These are phyloP conservation scores for Physcia stellaris DNA, from an alignment of 495 filamentous ascomycete species.

Conservation along the genomic window DNA sequence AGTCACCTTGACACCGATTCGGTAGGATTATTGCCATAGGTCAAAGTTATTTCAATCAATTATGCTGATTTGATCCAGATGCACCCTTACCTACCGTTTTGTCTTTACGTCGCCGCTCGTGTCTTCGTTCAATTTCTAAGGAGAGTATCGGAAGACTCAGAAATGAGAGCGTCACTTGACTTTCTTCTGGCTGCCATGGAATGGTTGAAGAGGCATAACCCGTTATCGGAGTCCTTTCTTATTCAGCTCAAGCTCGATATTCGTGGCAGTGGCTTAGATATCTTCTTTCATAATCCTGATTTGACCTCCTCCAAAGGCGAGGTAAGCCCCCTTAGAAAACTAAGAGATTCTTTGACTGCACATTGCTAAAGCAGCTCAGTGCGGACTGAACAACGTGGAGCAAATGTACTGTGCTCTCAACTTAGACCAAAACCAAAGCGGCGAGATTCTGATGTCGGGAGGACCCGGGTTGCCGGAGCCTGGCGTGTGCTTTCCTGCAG, in stretches of 20 bases:
- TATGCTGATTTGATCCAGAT: constrained; percentile 46
- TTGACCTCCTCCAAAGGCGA: constrained; percentile 6
- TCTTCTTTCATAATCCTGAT: constrained; percentile 10
- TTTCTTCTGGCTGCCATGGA: constrained; percentile 86
- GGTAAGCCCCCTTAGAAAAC: not conserved
- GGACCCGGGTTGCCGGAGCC: too few species aligned
- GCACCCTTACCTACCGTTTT: constrained; percentile 94
- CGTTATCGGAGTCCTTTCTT: constrained; percentile 88
- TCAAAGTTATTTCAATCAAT: not conserved
- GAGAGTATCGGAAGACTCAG: constrained; percentile 69
- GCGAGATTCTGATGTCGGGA: too few species aligned
- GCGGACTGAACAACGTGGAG: too few species aligned
- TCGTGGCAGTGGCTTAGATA: constrained; percentile 41
- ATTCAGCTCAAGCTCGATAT: constrained; percentile 89
- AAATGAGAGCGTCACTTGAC: constrained; percentile 68
- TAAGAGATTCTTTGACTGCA: not conserved
- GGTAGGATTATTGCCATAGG: constrained; percentile 36
- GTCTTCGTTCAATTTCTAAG: constrained; percentile 96
- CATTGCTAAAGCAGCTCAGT: too few species aligned
- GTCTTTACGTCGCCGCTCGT: constrained; percentile 83
- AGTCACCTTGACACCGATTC: constrained; percentile 74
- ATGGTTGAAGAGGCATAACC: constrained; percentile 75
- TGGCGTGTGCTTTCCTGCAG: too few species aligned
- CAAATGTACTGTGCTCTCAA: too few species aligned
- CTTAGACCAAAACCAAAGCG: too few species aligned